A percentile compares a stretch with the other conserved stretches of the same genome.
Evolutionary conservation across 2,329 filamentous ascomycete genomes (phyloP).

Genomic region (Exophiala sideris): DNA sequence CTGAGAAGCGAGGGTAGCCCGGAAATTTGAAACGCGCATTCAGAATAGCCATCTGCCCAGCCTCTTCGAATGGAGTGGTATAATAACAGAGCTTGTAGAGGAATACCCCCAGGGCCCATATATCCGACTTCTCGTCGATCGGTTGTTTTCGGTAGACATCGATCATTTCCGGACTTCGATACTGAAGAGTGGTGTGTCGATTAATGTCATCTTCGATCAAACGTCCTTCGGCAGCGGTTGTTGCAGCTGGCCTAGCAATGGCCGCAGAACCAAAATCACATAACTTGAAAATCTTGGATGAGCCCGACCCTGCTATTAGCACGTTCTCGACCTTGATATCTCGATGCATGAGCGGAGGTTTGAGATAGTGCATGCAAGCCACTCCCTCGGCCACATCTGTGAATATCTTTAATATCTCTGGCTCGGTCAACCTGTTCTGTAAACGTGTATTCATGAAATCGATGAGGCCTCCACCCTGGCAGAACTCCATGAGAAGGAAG

Average conservation of each 20-base stretch:
- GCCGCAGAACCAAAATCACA: constrained; percentile 97
- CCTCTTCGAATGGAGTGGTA: constrained; percentile 96
- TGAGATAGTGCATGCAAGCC: constrained; percentile 98
- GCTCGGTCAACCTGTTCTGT: constrained; percentile 93
- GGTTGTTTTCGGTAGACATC: constrained; percentile 95
- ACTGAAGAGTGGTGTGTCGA: constrained; percentile 94
- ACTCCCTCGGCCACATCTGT: constrained; percentile 93
- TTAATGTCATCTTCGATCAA: constrained; percentile 96
- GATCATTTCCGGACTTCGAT: constrained; percentile 97
- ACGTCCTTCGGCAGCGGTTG: constrained; percentile 81
- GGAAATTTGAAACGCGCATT: constrained; percentile 95
- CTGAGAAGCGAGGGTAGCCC: constrained; percentile 81
- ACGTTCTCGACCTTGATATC: constrained; percentile 99
- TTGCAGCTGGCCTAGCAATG: constrained; percentile 76
- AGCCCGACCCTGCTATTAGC: constrained; percentile 69
- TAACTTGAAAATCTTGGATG: constrained; percentile 80
- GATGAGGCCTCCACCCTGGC: constrained; percentile 88
- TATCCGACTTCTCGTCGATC: constrained; percentile 98
- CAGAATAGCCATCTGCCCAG: constrained; percentile 93
- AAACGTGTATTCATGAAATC: constrained; percentile 99
- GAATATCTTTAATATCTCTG: constrained; percentile 96
- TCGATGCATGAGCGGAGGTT: constrained; percentile 84
- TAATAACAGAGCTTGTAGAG: constrained; percentile 99
- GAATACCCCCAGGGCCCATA: constrained; percentile 93
- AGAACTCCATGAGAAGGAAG: constrained; percentile 97